Evolutionary conservation across 768 basidiomycete species (phyloP).

Genomic region (Lepiota venenata): DNA sequence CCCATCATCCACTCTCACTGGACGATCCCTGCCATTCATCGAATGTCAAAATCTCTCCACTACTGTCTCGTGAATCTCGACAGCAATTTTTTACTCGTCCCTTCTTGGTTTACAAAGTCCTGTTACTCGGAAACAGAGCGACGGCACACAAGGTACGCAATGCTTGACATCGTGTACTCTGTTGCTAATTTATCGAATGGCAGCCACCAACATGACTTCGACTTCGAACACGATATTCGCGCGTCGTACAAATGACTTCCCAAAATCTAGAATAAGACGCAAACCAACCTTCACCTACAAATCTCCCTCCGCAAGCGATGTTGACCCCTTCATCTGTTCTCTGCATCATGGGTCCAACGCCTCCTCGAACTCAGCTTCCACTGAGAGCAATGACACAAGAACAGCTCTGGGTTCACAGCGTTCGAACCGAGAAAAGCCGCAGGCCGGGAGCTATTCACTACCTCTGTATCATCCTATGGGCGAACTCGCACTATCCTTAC

Average conservation of each 20-base stretch:
- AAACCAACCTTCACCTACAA: constrained; percentile 59
- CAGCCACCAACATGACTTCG: neutral
- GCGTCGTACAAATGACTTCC: neutral
- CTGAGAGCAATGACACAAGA: neutral
- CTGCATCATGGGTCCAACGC: neutral
- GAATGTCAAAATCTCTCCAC: too few species aligned
- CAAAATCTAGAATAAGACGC: constrained; percentile 32
- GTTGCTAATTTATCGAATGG: neutral
- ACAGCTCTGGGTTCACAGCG: constrained; percentile 1
- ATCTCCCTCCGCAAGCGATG: constrained; percentile 43
- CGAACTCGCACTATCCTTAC: constrained; percentile 58
- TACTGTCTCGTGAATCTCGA: too few species aligned
- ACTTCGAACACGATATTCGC: neutral
- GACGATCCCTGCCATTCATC: too few species aligned
- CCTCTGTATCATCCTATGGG: constrained; percentile 72
- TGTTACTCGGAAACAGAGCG: too few species aligned
- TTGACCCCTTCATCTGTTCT: constrained; percentile 16
- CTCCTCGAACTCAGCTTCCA: neutral
- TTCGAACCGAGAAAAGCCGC: constrained; percentile 17
- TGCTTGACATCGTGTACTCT: neutral
- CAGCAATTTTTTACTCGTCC: too few species aligned
- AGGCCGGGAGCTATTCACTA: constrained; percentile 28
- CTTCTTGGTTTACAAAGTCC: too few species aligned
- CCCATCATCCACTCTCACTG: too few species aligned
- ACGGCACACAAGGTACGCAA: neutral